phyloP scores from a whole-genome alignment of 1,284 basidiomycete species.

The Cryptococcus maquisensis region DNA sequence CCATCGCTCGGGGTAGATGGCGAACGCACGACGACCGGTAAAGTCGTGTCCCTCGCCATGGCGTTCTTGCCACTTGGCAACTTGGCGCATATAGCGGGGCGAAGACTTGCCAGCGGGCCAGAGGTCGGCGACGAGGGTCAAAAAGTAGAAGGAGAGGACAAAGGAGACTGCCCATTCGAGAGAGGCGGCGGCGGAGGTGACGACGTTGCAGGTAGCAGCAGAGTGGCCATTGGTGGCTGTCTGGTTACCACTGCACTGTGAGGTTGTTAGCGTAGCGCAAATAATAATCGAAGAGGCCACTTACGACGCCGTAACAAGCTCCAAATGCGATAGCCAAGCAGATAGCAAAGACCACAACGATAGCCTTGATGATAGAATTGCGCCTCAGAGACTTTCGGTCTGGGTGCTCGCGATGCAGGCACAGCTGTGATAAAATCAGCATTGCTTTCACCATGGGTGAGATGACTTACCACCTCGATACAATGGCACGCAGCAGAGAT shows the following conservation, averaged over 20 bases:
- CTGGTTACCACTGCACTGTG: slow-evolving; percentile 33
- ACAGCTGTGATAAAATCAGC: slow-evolving; percentile 29
- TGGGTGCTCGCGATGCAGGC: slow-evolving; percentile 48
- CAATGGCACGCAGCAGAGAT: slow-evolving; percentile 53
- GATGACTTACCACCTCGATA: slow-evolving; percentile 46
- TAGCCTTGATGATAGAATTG: slow-evolving; percentile 51
- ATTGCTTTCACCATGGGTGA: background rate
- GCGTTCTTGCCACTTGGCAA: slow-evolving; percentile 45
- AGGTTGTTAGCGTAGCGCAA: background rate
- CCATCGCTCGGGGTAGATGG: slow-evolving; percentile 34
- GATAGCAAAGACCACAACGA: slow-evolving; percentile 49
- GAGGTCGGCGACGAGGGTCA: slow-evolving; percentile 39
- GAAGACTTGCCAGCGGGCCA: slow-evolving; percentile 47
- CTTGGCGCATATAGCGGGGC: slow-evolving; percentile 46
- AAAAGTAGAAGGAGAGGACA: slow-evolving; percentile 47
- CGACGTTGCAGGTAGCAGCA: slow-evolving; percentile 43
- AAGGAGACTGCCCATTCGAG: slow-evolving; percentile 51
- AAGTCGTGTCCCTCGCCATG: slow-evolving; percentile 42
- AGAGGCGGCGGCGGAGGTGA: slow-evolving; percentile 50
- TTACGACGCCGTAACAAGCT: slow-evolving; percentile 44
- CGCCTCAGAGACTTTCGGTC: slow-evolving; percentile 48
- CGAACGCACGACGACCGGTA: slow-evolving; percentile 37
- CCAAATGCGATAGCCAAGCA: slow-evolving; percentile 51
- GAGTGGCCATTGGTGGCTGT: slow-evolving; percentile 14
- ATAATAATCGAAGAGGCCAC: slow-evolving; percentile 5